phyloP scores from a whole-genome alignment of 2,329 filamentous ascomycete species.

The Sarocladiaceae sp. region DNA sequence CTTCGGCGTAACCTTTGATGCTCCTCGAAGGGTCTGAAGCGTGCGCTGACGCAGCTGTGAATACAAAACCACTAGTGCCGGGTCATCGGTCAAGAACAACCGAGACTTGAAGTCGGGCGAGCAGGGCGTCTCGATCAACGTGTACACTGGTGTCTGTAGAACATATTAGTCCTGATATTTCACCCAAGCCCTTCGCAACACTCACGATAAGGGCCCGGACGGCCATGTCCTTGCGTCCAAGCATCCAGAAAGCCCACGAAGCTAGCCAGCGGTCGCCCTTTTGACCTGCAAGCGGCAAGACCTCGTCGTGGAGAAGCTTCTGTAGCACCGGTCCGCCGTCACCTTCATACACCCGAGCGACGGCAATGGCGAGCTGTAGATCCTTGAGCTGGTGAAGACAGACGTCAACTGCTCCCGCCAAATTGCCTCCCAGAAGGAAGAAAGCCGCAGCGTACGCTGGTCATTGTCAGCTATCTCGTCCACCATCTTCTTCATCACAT shows the following conservation, averaged over 20 bases:
- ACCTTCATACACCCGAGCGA: conserved; percentile 82
- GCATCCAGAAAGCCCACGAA: conserved; percentile 93
- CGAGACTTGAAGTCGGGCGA: conserved; percentile 67
- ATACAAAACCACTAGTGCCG: conserved; percentile 81
- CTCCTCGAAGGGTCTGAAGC: conserved; percentile 77
- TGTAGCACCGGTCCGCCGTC: conserved; percentile 70
- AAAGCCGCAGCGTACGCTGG: conserved; percentile 90
- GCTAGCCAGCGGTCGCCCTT: conserved; percentile 90
- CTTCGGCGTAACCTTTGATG: conserved; percentile 68
- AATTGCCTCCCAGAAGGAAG: conserved; percentile 81
- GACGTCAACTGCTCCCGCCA: conserved; percentile 80
- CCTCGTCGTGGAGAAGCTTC: conserved; percentile 69
- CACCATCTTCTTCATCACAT: not conserved
- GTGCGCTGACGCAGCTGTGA: conserved; percentile 76
- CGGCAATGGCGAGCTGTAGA: conserved; percentile 80
- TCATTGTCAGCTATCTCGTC: conserved; percentile 28
- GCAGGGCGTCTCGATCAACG: conserved; percentile 61
- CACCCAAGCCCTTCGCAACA: conserved; percentile 11
- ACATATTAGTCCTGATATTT: conserved; percentile 6
- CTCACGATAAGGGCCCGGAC: conserved; percentile 75
- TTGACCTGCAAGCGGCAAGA: conserved; percentile 68
- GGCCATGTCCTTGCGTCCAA: conserved; percentile 74
- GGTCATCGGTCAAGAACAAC: conserved; percentile 83
- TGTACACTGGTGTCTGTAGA: conserved; percentile 66
- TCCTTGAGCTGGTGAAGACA: conserved; percentile 84